These are phyloP conservation scores for Fusarium camptoceras DNA, from an alignment of 2,329 filamentous ascomycete genomes.

Conservation along the genomic window DNA sequence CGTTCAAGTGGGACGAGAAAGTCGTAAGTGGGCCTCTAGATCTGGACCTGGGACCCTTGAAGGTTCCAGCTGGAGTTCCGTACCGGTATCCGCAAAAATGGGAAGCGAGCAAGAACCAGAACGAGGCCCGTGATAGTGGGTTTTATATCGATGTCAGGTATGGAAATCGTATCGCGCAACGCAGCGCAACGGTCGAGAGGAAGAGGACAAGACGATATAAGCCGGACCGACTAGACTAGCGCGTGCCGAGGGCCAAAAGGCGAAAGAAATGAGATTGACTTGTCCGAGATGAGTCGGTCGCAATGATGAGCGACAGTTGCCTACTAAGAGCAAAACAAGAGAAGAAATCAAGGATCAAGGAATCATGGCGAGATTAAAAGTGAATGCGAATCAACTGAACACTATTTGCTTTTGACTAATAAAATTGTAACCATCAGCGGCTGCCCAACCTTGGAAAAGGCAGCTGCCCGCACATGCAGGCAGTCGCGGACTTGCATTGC, in stretches of 20 bases:
- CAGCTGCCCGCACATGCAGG: slow-evolving; percentile 16
- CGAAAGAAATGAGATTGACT: slow-evolving; percentile 5
- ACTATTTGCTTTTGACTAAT: slow-evolving; percentile 13
- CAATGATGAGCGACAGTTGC: neutral
- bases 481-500: slow-evolving; percentile 4
- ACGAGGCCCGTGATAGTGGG: slow-evolving; percentile 16
- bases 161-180: slow-evolving; percentile 10
- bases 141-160: slow-evolving; percentile 19
- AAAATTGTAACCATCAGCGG: slow-evolving; percentile 18
- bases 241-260: slow-evolving; percentile 14
- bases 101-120: slow-evolving; percentile 5
- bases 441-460: slow-evolving; percentile 16
- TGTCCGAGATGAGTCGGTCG: slow-evolving; percentile 8
- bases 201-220: slow-evolving; percentile 25
- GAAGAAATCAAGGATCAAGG: neutral
- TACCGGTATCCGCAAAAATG: slow-evolving; percentile 1
- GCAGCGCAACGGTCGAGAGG: slow-evolving; percentile 27
- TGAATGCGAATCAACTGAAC: neutral
- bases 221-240: slow-evolving; percentile 39
- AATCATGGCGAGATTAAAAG: slow-evolving; percentile 26
- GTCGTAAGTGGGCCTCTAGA: slow-evolving; percentile 39
- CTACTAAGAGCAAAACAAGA: neutral
- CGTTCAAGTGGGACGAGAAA: slow-evolving; percentile 41
- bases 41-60: slow-evolving; percentile 41
- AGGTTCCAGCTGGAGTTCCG: neutral